Conservation (phyloP, 2,329 filamentous ascomycete genomes). For the Cadophora malorum region DNA sequence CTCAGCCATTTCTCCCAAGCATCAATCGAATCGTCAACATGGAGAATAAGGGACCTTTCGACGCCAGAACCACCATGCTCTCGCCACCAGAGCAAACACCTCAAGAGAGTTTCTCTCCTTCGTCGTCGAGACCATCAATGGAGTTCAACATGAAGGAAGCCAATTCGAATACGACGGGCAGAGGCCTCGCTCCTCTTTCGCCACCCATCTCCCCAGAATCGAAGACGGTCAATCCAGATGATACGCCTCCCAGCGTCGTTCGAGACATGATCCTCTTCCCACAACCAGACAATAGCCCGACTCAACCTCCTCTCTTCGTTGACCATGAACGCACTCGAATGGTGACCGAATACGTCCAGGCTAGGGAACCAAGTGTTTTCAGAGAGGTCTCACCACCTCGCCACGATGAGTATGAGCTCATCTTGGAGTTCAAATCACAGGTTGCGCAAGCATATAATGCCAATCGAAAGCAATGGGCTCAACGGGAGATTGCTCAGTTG, state of each 20-base stretch:
- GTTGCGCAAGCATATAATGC: constrained; percentile 49
- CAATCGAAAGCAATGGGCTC: constrained; percentile 39
- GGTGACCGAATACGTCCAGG: constrained; percentile 52
- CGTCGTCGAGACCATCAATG: constrained; percentile 33
- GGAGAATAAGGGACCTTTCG: constrained; percentile 38
- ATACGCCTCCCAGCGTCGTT: constrained; percentile 43
- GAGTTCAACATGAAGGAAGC: constrained; percentile 40
- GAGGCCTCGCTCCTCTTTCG: constrained; percentile 53
- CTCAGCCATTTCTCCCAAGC: constrained; percentile 32
- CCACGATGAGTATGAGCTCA: constrained; percentile 60
- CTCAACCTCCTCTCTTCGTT: constrained; percentile 59
- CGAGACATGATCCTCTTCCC: constrained; percentile 66
- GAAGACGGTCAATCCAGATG: constrained; percentile 34
- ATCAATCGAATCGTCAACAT: constrained; percentile 38
- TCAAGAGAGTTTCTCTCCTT: constrained; percentile 56
- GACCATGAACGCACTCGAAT: constrained; percentile 54
- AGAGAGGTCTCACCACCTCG: constrained; percentile 54
- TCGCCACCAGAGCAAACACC: constrained; percentile 64
- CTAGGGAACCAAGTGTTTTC: constrained; percentile 47
- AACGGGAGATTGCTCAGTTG: constrained; percentile 41
- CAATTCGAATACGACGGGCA: constrained; percentile 48
- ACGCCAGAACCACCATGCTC: constrained; percentile 58
- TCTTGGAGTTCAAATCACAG: constrained; percentile 59
- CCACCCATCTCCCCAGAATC: constrained; percentile 64
- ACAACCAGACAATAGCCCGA: constrained; percentile 50